Base-by-base conservation (phyloP, 2,329 filamentous ascomycete species). In the Sporothrix mexicana region DNA sequence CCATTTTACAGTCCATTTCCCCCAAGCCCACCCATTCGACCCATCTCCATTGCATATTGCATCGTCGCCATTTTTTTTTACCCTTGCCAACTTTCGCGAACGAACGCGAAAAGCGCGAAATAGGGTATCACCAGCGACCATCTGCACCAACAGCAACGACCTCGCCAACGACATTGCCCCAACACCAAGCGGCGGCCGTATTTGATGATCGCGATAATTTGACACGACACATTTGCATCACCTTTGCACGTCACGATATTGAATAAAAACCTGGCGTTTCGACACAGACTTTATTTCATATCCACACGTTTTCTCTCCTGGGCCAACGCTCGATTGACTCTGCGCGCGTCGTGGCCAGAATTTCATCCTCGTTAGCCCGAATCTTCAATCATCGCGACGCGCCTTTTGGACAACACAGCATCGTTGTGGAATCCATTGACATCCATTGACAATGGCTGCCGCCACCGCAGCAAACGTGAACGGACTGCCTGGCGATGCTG, bases 381-480 rank as follows among this genome's bases (percentile, higher is more conserved):
- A 1, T 51, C 30, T 45, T 69, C n/a, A n/a, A n/a, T 30, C n/a
- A 59, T 43, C 67, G 51, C 67, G 55, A 70, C 53, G 53, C 53
- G 55, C 53, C 15, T 61, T 43, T 49, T 57, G 23, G 55, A 49
- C 23, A 30, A 49, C 43, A 9, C 36, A 62, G 20, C 8, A 8
- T 23, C 15, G 10, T 13, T 12, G 15, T 64, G 17, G 7, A 13
- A n/a, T 17, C 23, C 67, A 23, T 41, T 47, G 45, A 53, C 23
- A 45, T 10, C 8, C 66, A 30, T 15, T 41, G 68, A 75, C 61
- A 73, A 82, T 81, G 80, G 80, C 80, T 69, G 78, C 78, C 73
- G 76, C 79, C 72, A 75, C 75, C 66, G 74, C 75, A 62, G 75
- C 77, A 72, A 79, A 78, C 71, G 77, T 76, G 73, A 81, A 80